These are phyloP conservation scores for Penicillium polonicum DNA, from an alignment of 2,329 filamentous ascomycete species.

Conservation along the genomic window DNA sequence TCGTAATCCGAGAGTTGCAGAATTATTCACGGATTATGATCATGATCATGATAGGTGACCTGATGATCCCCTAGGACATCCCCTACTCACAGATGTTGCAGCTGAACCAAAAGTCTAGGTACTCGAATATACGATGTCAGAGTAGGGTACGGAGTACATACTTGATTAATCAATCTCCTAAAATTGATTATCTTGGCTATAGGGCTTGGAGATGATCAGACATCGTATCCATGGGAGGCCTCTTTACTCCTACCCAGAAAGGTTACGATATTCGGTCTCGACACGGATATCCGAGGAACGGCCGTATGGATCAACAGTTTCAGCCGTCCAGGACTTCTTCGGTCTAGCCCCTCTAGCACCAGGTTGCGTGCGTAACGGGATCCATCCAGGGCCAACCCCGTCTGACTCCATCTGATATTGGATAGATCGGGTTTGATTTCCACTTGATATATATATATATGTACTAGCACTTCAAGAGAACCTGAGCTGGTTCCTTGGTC, in stretches of 20 bases:
- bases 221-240: constrained; percentile 13
- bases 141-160: background rate
- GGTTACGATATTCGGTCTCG: background rate
- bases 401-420: background rate
- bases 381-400: background rate
- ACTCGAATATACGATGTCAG: background rate
- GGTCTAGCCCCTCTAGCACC: background rate
- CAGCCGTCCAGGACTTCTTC: background rate
- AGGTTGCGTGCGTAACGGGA: background rate
- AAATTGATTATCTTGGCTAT: background rate
- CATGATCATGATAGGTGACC: background rate
- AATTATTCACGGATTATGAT: background rate
- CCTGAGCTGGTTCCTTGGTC: too few relatives aligned
- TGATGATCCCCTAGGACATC: background rate
- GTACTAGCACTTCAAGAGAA: background rate
- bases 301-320: background rate
- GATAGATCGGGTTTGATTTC: background rate
- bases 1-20: background rate
- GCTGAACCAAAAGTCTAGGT: background rate
- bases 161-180: background rate
- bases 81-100: background rate
- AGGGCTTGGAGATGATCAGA: background rate
- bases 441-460: background rate
- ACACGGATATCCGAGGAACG: background rate
- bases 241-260: constrained; percentile 9